Base-by-base conservation (phyloP, 1,139 yeast genomes). In the Geotrichum reessii region DNA sequence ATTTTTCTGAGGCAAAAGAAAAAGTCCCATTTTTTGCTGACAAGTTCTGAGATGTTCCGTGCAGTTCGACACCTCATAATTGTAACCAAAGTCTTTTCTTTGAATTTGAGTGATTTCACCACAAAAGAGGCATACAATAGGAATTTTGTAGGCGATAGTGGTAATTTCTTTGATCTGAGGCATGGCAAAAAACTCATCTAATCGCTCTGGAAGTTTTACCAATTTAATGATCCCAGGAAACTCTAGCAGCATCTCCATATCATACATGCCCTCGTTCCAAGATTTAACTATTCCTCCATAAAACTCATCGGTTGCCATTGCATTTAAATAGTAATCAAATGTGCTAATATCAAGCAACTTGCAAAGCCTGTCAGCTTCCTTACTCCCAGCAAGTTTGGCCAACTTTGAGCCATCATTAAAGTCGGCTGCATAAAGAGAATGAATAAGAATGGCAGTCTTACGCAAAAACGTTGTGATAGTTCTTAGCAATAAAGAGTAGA, bases 91-190 rank as follows among this genome's bases (percentile, higher is more conserved):
- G 61, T 77, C 74, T 44, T 73, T 73, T 1, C 77, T 77, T 5
- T 92, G 97, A 25, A 85, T 74, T 62, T 85, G 85, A 27, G 88
- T 78, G 2, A 85, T 78, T 12, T 76, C 74, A 0, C 92, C 95
- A 73, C 99, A 93, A 63, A 86, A 85, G 58, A 93, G 73, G 67
- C 99, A 93, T 11, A 93, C 76, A 0, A 96, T 96, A 0, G 96
- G 95, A 37, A 37, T 63, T 90, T 96, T 8, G 44, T 37, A 17
- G 21, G 44, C 44, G 8, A 5, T 37, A 14, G 37, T 40, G 80
- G 78, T n/a, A 47, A 40, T 52, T 66, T 33, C n/a, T 47, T 44
- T 19, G 65, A 70, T 6, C 53, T 55, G 52, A 74, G 40, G 53
- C 37, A 42, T 57, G 8, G 66, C 67, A 73, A 85, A 87, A 65